These are phyloP conservation scores for Aspergillus sp. DNA, from an alignment of 2,329 filamentous ascomycete genomes.

Conservation along the genomic window DNA sequence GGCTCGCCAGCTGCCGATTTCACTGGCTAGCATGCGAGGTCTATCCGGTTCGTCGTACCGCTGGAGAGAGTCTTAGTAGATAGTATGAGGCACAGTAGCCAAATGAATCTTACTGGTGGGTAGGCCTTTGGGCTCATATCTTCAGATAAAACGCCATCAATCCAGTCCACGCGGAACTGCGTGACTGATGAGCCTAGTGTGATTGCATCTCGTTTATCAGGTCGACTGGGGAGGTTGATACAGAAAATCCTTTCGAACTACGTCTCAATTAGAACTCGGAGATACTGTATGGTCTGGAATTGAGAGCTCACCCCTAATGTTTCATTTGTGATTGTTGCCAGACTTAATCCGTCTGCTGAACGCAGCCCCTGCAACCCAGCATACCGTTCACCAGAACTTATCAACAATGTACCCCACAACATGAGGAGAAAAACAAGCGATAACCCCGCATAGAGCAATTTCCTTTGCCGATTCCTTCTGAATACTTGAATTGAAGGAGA, in stretches of 20 bases:
- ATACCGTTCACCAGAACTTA: not conserved
- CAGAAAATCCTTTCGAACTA: constrained; percentile 5
- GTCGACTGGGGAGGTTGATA: constrained; percentile 5
- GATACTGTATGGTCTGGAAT: not conserved
- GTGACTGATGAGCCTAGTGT: constrained; percentile 6
- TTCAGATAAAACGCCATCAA: constrained; percentile 3
- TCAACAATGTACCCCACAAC: not conserved
- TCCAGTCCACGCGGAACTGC: constrained; percentile 8
- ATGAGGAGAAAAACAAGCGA: not conserved
- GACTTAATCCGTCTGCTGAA: not conserved
- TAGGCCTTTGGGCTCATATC: constrained; percentile 4
- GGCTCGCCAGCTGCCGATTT: constrained; percentile 9
- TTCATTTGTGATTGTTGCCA: not conserved
- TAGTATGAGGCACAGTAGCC: not conserved
- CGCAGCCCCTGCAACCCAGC: not conserved
- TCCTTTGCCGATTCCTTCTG: not conserved
- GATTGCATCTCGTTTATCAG: constrained; percentile 9
- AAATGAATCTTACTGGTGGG: not conserved
- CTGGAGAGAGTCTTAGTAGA: not conserved
- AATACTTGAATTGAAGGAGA: not conserved
- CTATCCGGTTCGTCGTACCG: not conserved
- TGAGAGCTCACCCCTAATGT: not conserved
- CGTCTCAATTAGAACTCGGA: not conserved
- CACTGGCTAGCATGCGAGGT: not conserved
- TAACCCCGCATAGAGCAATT: not conserved